Percentiles rank a stretch among this genome's conserved stretches.
phyloP scores from a whole-genome alignment of 1,139 yeast species.

The Saccharomyces pastorianus region DNA sequence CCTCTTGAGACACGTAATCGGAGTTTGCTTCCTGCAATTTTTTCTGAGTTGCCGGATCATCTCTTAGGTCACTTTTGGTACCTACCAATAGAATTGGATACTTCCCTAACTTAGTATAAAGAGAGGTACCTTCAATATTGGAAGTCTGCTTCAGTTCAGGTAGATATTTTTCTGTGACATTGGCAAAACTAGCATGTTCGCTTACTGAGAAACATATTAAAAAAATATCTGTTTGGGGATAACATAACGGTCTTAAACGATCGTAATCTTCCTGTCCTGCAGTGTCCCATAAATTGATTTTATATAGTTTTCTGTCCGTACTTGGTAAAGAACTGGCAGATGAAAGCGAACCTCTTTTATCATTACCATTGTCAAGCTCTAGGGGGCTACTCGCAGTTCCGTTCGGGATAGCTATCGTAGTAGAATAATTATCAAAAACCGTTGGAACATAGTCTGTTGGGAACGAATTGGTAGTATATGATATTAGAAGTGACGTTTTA shows the following conservation, averaged over 20 bases:
- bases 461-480: slow-evolving; percentile 88
- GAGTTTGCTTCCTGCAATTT: slow-evolving; percentile 56
- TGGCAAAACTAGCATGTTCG: slow-evolving; percentile 72
- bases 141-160: slow-evolving; percentile 87
- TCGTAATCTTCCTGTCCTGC: slow-evolving; percentile 96
- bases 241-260: slow-evolving; percentile 79
- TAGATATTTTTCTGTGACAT: slow-evolving; percentile 70
- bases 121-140: slow-evolving; percentile 42
- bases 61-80: slow-evolving; percentile 78
- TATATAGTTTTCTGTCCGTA: slow-evolving; percentile 44
- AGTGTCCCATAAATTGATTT: slow-evolving; percentile 92
- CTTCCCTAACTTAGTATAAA: slow-evolving; percentile 20
- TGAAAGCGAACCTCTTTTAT: neutral
- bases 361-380: slow-evolving; percentile 82
- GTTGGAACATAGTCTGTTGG: slow-evolving; percentile 96
- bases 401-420: slow-evolving; percentile 36
- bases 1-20: slow-evolving; percentile 53
- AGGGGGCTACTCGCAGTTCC: slow-evolving; percentile 57
- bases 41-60: slow-evolving; percentile 68
- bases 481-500: slow-evolving; percentile 78
- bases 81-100: slow-evolving; percentile 75
- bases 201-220: slow-evolving; percentile 81
- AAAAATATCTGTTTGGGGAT: slow-evolving; percentile 88
- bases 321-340: neutral
- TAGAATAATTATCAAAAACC: slow-evolving; percentile 82